Evolutionary conservation across 768 basidiomycete species (phyloP), one percentile per base, ranked within the genome.

Genomic region (Cystobasidium tubakii): DNA sequence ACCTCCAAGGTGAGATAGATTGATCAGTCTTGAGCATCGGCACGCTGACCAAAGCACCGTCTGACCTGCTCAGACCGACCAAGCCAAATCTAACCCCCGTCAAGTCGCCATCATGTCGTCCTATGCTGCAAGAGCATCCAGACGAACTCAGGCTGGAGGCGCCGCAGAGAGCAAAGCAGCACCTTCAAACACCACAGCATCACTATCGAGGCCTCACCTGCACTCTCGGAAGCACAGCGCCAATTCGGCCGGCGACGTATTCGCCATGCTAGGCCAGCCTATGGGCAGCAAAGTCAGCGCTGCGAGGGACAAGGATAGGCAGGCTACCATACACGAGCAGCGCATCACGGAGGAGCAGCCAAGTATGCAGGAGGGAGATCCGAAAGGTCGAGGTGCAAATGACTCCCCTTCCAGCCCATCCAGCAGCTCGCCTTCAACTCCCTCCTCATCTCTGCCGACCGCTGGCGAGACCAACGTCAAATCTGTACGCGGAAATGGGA

Each of bases 161-260:
- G 33, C 57, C 10, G 57, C 13, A 60, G 57, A 60, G 57, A 60
- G 23, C 27, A 25, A 60, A 21, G 33, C 57, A 29, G 15, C 33
- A 23, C 57, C 25, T 13, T 12, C 12, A 12, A 4, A 29, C 21
- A 60, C 57, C 10, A 60, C 15, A 3, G 6, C 9, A 9, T 15
- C 29, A 9, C 15, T 34, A 6, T 29, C 27, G 10, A 65, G 63
- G 25, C 63, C 63, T 13, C 34, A 65, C 4, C 7, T 65, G 10
- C 69, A 71, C 39, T 27, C 31, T 13, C 50, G 69, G 15, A 53
- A 71, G 69, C 69, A 71, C 39, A 42, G 36, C 23, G 69, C 69
- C 50, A 71, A 71, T 44, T 55, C 69, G 15, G 69, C 69, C 13
- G 69, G 69, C 10, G 69, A 71, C 34, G 69, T 71, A n/a, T 71